Base-by-base conservation (phyloP, 805 yeast species). In the Starmerella floris region DNA sequence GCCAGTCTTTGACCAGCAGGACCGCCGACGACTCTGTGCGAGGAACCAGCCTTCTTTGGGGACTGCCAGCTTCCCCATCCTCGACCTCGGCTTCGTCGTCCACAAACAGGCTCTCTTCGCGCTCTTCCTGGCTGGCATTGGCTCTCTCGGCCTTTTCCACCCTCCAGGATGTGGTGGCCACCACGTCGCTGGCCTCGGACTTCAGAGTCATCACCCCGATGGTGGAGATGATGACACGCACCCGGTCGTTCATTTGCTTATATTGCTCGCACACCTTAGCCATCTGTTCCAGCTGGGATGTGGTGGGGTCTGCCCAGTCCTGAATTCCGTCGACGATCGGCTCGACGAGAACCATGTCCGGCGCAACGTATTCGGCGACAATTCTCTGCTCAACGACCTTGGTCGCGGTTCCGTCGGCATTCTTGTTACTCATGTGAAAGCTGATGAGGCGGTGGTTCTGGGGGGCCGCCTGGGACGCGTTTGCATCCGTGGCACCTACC, bases 281-380 rank as follows among this genome's bases (percentile, higher is more conserved):
- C 46, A 50, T 48, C 53, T 58, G 45, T 71, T 69, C 30, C 68
- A 55, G 47, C 40, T 42, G 58, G 31, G 23, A 23, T 23, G 16
- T n/a, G 2, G 16, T 36, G 11, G 46, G 59, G 50, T 41, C 61
- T 22, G 50, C 68, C 67, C 68, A 82, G 64, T 56, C 78, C 65
- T 32, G 78, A 61, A 51, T 76, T 74, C 39, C 77, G 69, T 41
- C 63, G 62, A 35, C 66, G 65, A 35, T 77, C 60, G 52, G 69
- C 72, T 66, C 62, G 9, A 74, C 63, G 38, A 68, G 55, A 13
- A 68, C 67, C 43, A 74, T 77, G 45, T 71, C 74, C 15, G 67
- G 70, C 48, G 65, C 67, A 44, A 75, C 70, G 43, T 81, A 54
- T 50, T 76, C 65, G 1, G 82, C 82, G 0, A 94, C 88, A 17